phyloP scores from a whole-genome alignment of 2,329 filamentous ascomycete genomes.

The Kalmusia sp. region DNA sequence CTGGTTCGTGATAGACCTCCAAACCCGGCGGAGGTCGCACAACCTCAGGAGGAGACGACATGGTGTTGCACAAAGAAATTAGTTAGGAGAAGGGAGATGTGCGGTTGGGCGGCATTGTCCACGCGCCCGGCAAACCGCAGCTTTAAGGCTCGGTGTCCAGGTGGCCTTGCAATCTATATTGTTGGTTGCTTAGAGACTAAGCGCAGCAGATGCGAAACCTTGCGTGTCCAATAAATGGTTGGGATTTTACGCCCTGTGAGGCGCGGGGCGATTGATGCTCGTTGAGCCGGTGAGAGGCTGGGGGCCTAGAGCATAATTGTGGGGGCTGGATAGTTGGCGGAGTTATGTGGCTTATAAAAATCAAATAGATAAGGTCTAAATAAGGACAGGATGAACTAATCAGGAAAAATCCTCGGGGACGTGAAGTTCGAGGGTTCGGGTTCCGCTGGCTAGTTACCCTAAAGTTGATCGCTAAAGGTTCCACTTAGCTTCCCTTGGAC shows the following conservation, averaged over 20 bases:
- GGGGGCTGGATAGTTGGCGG: background rate
- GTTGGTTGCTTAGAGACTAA: background rate
- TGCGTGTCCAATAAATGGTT: background rate
- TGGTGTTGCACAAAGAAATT: background rate
- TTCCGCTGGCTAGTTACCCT: too few relatives aligned
- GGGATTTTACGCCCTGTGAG: background rate
- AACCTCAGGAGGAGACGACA: conserved; percentile 2
- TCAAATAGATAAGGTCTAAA: background rate
- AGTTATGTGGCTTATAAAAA: too few relatives aligned
- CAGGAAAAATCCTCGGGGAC: background rate
- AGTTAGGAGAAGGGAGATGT: background rate
- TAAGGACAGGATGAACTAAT: background rate
- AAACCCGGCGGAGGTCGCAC: background rate
- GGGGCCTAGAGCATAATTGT: background rate
- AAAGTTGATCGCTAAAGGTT: too few relatives aligned
- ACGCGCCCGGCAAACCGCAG: background rate
- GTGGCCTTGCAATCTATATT: background rate
- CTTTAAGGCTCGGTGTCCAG: background rate
- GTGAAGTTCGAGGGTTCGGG: background rate
- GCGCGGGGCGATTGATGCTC: background rate
- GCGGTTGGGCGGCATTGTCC: background rate
- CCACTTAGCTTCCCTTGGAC: background rate
- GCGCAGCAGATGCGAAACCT: background rate
- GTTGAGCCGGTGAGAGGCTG: background rate
- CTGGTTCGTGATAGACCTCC: conserved; percentile 2